Evolutionary conservation across 2,329 filamentous ascomycete species (phyloP).

Genomic region (Fusarium hainanense): DNA sequence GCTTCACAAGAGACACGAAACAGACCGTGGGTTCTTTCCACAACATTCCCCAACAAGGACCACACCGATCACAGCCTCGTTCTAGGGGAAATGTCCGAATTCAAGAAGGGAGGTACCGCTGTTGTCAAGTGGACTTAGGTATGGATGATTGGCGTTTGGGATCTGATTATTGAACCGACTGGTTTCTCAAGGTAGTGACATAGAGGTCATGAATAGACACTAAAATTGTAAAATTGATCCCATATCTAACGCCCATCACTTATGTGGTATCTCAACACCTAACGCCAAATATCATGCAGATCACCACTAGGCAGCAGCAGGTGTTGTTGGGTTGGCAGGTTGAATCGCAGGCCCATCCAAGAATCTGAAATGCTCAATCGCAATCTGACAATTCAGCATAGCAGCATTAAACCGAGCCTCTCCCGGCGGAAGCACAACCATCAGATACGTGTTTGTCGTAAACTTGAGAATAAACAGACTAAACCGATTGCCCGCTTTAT

Average conservation of each 20-base stretch:
- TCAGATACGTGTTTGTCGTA: slow-evolving; percentile 97
- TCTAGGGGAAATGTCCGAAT: slow-evolving; percentile 70
- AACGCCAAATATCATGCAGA: slow-evolving; percentile 35
- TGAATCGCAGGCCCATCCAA: slow-evolving; percentile 62
- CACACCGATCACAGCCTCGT: slow-evolving; percentile 73
- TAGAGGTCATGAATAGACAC: slow-evolving; percentile 29
- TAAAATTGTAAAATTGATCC: slow-evolving; percentile 5
- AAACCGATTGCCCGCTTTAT: slow-evolving; percentile 81
- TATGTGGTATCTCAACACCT: slow-evolving; percentile 46
- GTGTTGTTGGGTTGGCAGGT: slow-evolving; percentile 13
- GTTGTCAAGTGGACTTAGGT: slow-evolving; percentile 68
- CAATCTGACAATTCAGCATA: slow-evolving; percentile 89
- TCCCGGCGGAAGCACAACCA: slow-evolving; percentile 89
- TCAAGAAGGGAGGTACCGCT: slow-evolving; percentile 73
- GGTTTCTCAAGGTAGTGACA: slow-evolving; percentile 10
- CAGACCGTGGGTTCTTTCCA: slow-evolving; percentile 79
- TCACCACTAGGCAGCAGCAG: slow-evolving; percentile 10
- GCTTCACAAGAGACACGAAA: slow-evolving; percentile 66
- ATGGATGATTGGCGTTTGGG: slow-evolving; percentile 36
- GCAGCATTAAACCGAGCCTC: slow-evolving; percentile 93
- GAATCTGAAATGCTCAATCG: slow-evolving; percentile 81
- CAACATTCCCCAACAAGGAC: slow-evolving; percentile 86
- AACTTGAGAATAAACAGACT: slow-evolving; percentile 96
- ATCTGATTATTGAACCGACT: slow-evolving; percentile 18
- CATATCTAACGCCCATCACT: slow-evolving; percentile 31